Evolutionary conservation across 2,329 filamentous ascomycete genomes (phyloP), one percentile per base, ranked within the genome.

Genomic region (Colletotrichum cereale): DNA sequence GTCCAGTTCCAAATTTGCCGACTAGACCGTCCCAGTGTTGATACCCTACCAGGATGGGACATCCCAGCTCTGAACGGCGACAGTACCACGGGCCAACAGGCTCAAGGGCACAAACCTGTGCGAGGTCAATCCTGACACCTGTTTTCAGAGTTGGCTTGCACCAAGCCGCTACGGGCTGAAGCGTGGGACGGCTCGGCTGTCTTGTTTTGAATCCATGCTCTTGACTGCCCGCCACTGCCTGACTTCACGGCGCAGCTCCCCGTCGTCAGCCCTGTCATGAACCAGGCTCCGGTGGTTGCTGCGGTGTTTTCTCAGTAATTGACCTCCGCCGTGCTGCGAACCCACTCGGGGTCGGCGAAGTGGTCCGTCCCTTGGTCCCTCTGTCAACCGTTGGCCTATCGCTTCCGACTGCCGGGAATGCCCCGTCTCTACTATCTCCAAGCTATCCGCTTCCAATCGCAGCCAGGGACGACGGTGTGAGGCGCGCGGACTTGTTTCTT

Each of bases 11-110:
- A 70, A 38, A 18, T 61, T 47, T 24, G 29, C 61, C 61, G 29
- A 62, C 31, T n/a, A 34, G 69, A n/a, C 38, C 48, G 53, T 61
- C 42, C 47, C 34, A 50, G 24, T 44, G 34, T 57, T 66, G 66
- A 31, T 71, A 62, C 70, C 70, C 38, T 66, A 72, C 47, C 26
- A 31, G 48, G 67, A 62, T 26, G 56, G 70, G 56, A 50, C 56
- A 72, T 62, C 70, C 70, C 67, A 66, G 70, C 47, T 48, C 53
- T 58, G 34, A 34, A 52, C n/a, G 50, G 64, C 64, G 53, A 40
- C 34, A 31, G 24, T 24, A 52, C 44, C 16, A 66, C 53, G 38
- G 21, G 16, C 48, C n/a, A 60, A 26, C 38, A 47, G 21, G 62
- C 38, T 29, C 26, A 31, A 48, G 47, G 40, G 56, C 63, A 31